Evolutionary conservation across 139 green algal genomes (phyloP).

Genomic region (Cymbomonas tetramitiformis): DNA sequence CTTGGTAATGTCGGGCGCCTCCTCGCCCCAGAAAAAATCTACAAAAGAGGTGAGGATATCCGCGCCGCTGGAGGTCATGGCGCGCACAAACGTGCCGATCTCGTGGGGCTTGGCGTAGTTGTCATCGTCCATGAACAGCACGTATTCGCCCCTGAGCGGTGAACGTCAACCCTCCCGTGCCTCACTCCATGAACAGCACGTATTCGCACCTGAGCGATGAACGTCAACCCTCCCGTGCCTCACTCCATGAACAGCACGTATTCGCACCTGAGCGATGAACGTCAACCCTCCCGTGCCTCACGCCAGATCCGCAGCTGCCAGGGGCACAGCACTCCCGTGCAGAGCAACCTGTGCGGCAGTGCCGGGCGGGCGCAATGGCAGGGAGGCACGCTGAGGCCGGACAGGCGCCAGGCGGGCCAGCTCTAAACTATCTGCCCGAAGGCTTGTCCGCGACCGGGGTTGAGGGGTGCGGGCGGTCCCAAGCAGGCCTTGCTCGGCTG

Average conservation of each 20-base stretch:
- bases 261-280: constrained; percentile 8
- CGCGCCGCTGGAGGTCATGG: constrained; percentile 21
- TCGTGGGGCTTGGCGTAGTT: constrained; percentile 27
- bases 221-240: no score
- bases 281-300: no score
- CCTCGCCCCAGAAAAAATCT: constrained; percentile 27
- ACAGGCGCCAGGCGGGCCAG: no score
- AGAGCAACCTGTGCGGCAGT: neutral
- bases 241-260: constrained; percentile 33
- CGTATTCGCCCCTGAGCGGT: constrained; percentile 19
- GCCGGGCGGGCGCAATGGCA: no score
- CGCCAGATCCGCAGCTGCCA: no score
- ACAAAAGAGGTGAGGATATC: constrained; percentile 29
- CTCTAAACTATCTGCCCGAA: no score
- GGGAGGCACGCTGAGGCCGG: no score
- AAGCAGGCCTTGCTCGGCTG: no score
- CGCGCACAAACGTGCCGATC: constrained; percentile 15
- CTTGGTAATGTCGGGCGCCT: constrained; percentile 1
- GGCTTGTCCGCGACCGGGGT: no score
- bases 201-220: constrained; percentile 16
- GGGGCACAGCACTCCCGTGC: neutral
- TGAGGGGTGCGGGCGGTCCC: no score
- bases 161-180: no score
- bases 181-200: constrained; percentile 32
- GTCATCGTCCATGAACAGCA: constrained; percentile 32